A percentile compares a stretch with the other conserved stretches of the same genome.
phyloP scores from a whole-genome alignment of 352 stramenopile species.

The Pythium rhizo-oryzae region DNA sequence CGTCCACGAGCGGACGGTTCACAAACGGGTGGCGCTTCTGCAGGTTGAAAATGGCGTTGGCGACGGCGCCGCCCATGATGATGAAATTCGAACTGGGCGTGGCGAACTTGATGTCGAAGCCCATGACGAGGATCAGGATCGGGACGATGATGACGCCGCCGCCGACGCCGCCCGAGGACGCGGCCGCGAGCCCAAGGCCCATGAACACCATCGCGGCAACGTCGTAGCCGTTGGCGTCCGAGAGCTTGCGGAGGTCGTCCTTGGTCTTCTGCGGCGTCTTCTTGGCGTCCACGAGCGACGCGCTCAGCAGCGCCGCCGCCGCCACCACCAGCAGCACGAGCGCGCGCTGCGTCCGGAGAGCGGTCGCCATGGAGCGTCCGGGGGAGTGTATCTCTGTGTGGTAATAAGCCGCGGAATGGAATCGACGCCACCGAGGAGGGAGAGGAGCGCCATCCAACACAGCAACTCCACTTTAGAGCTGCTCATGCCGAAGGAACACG shows the following conservation, averaged over 20 bases:
- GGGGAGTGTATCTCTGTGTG: too few species aligned
- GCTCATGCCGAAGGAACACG: too few species aligned
- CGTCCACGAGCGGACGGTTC: conserved; percentile 56
- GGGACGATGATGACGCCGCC: conserved; percentile 59
- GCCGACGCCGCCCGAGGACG: conserved; percentile 51
- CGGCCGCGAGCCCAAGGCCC: conserved; percentile 44
- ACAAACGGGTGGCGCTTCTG: conserved; percentile 61
- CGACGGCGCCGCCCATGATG: conserved; percentile 64
- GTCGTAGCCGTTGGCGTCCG: conserved; percentile 47
- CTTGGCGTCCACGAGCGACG: too few species aligned
- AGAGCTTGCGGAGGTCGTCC: conserved; percentile 33
- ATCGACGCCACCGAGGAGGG: too few species aligned
- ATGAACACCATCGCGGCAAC: conserved; percentile 54
- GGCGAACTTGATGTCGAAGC: conserved; percentile 69
- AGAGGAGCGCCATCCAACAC: too few species aligned
- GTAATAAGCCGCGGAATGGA: too few species aligned
- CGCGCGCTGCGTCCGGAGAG: too few species aligned
- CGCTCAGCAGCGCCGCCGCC: too few species aligned
- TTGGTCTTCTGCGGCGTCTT: too few species aligned
- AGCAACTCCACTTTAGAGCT: too few species aligned
- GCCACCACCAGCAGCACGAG: too few species aligned
- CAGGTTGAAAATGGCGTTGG: conserved; percentile 67
- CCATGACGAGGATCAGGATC: conserved; percentile 61
- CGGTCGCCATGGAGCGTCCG: too few species aligned
- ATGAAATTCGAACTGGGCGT: conserved; percentile 64